Conservation (phyloP, 805 yeast species). For the Kluyveromyces nonfermentans region DNA sequence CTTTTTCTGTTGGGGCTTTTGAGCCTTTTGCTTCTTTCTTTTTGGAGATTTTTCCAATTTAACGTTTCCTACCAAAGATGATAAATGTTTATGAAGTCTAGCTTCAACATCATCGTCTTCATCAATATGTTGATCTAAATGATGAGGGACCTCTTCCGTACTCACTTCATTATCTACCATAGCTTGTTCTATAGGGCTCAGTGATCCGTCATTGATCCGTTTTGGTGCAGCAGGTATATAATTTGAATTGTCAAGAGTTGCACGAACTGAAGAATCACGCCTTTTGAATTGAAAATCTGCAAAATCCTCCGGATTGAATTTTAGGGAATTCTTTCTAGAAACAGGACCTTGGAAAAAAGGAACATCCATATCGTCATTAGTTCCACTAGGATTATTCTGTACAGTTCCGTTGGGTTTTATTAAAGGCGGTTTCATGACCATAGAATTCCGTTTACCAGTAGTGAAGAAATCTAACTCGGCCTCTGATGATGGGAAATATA, state of each 20-base stretch:
- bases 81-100: constrained; percentile 5
- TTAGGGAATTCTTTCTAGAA: constrained; percentile 26
- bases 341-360: constrained; percentile 6
- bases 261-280: constrained; percentile 25
- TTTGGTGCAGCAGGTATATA: constrained; percentile 14
- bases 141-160: constrained; percentile 5
- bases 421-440: constrained; percentile 8
- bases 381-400: background rate
- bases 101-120: constrained; percentile 6
- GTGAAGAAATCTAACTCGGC: constrained; percentile 18
- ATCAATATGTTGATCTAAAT: constrained; percentile 1
- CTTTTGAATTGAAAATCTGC: constrained; percentile 25
- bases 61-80: constrained; percentile 2
- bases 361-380: constrained; percentile 8
- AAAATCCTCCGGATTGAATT: constrained; percentile 23
- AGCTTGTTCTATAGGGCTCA: constrained; percentile 2
- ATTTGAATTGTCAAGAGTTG: constrained; percentile 12
- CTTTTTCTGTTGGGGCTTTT: background rate
- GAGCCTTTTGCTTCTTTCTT: background rate
- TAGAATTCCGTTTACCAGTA: constrained; percentile 8
- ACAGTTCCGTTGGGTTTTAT: constrained; percentile 2
- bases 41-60: background rate
- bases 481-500: constrained; percentile 17
- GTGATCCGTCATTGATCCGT: constrained; percentile 7
- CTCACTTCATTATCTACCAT: constrained; percentile 2